Evolutionary conservation across 306 rosid species (phyloP), one percentile per base, ranked within the genome.

Genomic region (Malus orientalis): DNA sequence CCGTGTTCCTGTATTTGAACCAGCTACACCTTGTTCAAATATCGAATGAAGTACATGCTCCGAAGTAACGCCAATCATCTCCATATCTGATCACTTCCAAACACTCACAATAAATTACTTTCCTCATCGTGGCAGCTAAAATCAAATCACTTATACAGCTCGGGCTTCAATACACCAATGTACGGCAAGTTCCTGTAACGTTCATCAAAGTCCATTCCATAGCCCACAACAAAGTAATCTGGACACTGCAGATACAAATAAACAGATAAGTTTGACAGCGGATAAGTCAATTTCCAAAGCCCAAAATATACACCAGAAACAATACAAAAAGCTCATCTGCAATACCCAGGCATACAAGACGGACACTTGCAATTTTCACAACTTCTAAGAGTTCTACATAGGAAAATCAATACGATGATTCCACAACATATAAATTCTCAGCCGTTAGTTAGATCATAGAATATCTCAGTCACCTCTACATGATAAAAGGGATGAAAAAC

Each of bases 191-290:
- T 92, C 85, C 98, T 87, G 70, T 92, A 95, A 5, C 78, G 18
- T 79, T 95, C 97, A 0, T 91, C 96, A 66, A 75, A 90, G 83
- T 95, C 98, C 96, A 95, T 76, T 51, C 98, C 97, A 42, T 92
- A 95, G 22, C 98, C 98, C 74, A 95, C 98, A 11, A 95, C 96
- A 82, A 95, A 95, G 62, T 71, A 72, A 78, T 95, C 88, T 68
- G 96, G 93, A 67, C 97, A 92, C 98, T 94, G 98, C 87, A 70
- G 47, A 59, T 81, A 71, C 62, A 58, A 38, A 42, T 42, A 73
- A 65, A 67, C 49, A 78, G 20, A 32, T 4, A 15, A 33, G 60
- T 62, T 58, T 25, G 0, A 25, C 0, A 42, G 65, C 4, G 20
- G 32, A 20, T 49, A 47, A 36, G 79, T 55, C 29, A 47, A 20